Conservation (phyloP, 106 monocot species). For the Vanilla planifolia region DNA sequence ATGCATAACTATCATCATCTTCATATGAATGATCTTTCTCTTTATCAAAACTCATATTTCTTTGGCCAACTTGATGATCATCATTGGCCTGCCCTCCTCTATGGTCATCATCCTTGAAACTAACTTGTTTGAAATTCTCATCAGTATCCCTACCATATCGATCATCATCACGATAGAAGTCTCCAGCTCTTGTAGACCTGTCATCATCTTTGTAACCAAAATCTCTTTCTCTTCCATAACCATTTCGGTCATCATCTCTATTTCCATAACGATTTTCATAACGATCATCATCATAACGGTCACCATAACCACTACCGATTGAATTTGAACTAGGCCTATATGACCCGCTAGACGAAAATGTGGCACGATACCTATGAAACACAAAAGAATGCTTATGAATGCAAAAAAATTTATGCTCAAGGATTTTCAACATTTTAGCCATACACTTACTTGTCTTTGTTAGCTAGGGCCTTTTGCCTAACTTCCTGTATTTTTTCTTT, state of each 20-base stretch:
- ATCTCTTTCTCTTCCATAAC: slow-evolving; percentile 64
- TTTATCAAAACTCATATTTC: slow-evolving; percentile 47
- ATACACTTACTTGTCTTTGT: slow-evolving; percentile 65
- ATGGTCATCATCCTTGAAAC: slow-evolving; percentile 50
- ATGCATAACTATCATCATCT: slow-evolving; percentile 66
- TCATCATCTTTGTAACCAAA: slow-evolving; percentile 64
- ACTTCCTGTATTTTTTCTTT: slow-evolving; percentile 83
- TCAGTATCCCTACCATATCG: slow-evolving; percentile 46
- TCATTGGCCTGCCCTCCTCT: slow-evolving; percentile 37
- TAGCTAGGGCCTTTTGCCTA: slow-evolving; percentile 72
- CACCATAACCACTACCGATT: slow-evolving; percentile 47
- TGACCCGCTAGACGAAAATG: slow-evolving; percentile 41
- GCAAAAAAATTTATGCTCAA: background rate
- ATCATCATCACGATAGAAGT: slow-evolving; percentile 48
- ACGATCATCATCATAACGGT: slow-evolving; percentile 61
- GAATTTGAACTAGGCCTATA: slow-evolving; percentile 42
- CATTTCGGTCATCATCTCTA: slow-evolving; percentile 56
- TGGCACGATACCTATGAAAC: slow-evolving; percentile 37
- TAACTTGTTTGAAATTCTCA: slow-evolving; percentile 43
- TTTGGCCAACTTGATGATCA: slow-evolving; percentile 48
- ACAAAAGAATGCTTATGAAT: slow-evolving; percentile 1
- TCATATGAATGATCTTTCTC: slow-evolving; percentile 51
- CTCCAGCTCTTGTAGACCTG: slow-evolving; percentile 45
- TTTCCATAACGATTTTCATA: slow-evolving; percentile 44
- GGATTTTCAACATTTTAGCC: background rate